Evolutionary conservation across 441 rosid genomes (phyloP).

Genomic region (Theobroma grandiflorum): DNA sequence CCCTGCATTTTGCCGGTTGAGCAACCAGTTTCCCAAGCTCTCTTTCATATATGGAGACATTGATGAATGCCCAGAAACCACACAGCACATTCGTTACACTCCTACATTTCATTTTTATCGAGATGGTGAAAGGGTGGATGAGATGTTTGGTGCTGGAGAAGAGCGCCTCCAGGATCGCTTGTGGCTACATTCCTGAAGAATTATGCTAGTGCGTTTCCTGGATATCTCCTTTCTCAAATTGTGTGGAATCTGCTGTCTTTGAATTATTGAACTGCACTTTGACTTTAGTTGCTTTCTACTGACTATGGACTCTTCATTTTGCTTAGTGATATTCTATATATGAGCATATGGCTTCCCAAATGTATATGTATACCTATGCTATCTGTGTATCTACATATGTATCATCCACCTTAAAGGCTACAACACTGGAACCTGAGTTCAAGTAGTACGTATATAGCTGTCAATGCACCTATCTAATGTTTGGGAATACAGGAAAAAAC

Average conservation of each 20-base stretch:
- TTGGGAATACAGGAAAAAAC: not conserved
- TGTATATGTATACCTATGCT: not conserved
- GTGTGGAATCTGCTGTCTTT: not conserved
- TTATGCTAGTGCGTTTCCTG: not conserved
- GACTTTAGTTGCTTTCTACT: not conserved
- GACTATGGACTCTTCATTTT: no score
- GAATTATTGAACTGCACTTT: not conserved
- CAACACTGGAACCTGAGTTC: not conserved
- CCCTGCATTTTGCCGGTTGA: constrained; percentile 76
- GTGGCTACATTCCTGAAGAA: constrained; percentile 91
- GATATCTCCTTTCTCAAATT: not conserved
- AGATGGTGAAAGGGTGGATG: constrained; percentile 88
- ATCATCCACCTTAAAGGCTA: not conserved
- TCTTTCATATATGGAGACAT: constrained; percentile 88
- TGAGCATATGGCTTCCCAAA: no score
- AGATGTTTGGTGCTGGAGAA: constrained; percentile 96
- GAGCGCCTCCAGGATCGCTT: constrained; percentile 90
- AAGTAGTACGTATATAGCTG: not conserved
- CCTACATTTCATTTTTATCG: constrained; percentile 93
- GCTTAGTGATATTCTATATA: no score
- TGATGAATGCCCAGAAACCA: constrained; percentile 94
- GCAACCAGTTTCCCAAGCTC: constrained; percentile 68
- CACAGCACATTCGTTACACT: constrained; percentile 84
- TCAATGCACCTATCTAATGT: not conserved
- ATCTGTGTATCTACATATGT: no score